Conservation (phyloP, 1,284 basidiomycete genomes). For the Volvariella surrecta region DNA sequence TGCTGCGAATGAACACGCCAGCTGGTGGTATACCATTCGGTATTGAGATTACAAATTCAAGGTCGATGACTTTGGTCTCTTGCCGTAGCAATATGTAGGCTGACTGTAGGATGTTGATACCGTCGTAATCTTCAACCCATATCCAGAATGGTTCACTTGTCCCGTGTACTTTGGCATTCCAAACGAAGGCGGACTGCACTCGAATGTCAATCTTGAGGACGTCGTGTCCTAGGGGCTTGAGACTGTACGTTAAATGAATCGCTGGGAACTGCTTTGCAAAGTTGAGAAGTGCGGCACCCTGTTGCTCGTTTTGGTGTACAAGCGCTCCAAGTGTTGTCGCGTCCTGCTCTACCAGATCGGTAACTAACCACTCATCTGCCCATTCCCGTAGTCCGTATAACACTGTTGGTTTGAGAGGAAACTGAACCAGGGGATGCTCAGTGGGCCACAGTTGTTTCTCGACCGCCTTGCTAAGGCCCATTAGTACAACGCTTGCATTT, state of each 20-base stretch:
- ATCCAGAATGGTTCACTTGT: constrained; percentile 86
- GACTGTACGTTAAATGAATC: constrained; percentile 54
- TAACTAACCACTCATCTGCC: constrained; percentile 78
- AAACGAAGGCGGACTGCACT: constrained; percentile 71
- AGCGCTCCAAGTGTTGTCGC: constrained; percentile 76
- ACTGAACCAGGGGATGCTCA: constrained; percentile 86
- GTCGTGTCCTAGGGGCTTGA: constrained; percentile 81
- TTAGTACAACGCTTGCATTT: constrained; percentile 69
- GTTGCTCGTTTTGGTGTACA: constrained; percentile 81
- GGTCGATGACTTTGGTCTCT: constrained; percentile 46
- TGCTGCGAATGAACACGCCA: constrained; percentile 65
- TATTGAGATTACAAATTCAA: constrained; percentile 82
- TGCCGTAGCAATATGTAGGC: constrained; percentile 66
- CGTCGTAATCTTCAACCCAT: constrained; percentile 89
- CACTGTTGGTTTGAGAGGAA: constrained; percentile 71
- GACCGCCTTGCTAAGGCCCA: constrained; percentile 90
- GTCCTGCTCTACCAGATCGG: constrained; percentile 71
- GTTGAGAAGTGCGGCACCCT: constrained; percentile 73
- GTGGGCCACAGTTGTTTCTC: constrained; percentile 95
- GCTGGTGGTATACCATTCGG: constrained; percentile 45
- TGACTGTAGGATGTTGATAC: constrained; percentile 77
- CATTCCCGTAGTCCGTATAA: constrained; percentile 76
- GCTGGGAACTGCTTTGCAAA: constrained; percentile 87
- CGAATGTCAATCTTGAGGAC: constrained; percentile 73
- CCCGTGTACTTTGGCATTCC: constrained; percentile 77